Evolutionary conservation across 2,329 filamentous ascomycete genomes (phyloP), one percentile per base, ranked within the genome.

Genomic region (Phaeosphaeriaceae sp.): DNA sequence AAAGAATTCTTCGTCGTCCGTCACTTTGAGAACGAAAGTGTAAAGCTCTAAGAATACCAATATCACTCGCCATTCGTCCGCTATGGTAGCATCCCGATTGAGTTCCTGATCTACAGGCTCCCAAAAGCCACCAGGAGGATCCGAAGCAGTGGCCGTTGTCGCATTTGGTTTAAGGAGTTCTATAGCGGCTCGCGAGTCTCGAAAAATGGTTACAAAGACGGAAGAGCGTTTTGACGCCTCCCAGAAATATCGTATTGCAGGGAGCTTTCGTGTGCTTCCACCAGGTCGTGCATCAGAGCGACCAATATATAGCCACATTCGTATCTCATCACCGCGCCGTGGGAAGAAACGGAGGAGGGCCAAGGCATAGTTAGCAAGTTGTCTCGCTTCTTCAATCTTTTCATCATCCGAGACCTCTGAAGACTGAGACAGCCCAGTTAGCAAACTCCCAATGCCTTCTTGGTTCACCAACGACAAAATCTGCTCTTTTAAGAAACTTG

Each of bases 1-100:
- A 54, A 96, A 88, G 68, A 99, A 99, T 63, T 99, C 94, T 59
- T 97, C 93, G 56, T 99, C 94, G 61, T 99, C 94, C 70, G 93
- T 96, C 28, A 97, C 85, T 61, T 94, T 89, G 11, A 97, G 78
- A 2, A 97, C 85, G 68, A 97, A 97, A 2, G 89, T 91, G 69
- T 97, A 99, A 0, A 99, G 82, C 64, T 99, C 94, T 5, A 99
- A 81, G 67, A 99, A 97, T 0, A 99, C 81, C 0, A 97, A 79
- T 34, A 96, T 84, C 1, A 94, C 87, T 15, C 88, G 87, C 94
- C 94, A 99, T 67, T 97, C 91, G 59, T 87, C 82, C 20, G 80
- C 74, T 74, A 79, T 72, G 68, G 79, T 56, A 60, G 64, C 45
- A 69, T 72, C 66, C 28, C 70, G 65, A 12, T 70, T 59, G 18